These are phyloP conservation scores for Trifolium repens DNA, from an alignment of 306 rosid genomes.

Conservation along the genomic window DNA sequence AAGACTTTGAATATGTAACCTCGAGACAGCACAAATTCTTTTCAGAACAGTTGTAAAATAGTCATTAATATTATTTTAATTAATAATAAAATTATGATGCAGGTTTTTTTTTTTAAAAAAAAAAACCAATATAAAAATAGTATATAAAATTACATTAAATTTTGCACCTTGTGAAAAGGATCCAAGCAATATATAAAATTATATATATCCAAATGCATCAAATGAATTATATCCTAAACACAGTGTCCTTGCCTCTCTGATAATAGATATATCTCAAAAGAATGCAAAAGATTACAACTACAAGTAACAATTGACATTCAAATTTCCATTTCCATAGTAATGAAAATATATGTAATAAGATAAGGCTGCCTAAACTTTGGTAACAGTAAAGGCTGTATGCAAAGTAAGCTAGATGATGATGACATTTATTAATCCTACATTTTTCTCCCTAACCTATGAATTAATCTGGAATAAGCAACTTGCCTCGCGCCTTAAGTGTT, in stretches of 20 bases:
- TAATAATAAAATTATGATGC: too few species aligned
- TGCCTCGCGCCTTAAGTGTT: constrained; percentile 61
- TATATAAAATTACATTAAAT: not conserved
- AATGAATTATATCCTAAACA: constrained; percentile 43
- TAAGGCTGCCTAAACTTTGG: constrained; percentile 53
- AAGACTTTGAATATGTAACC: not conserved
- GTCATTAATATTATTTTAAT: too few species aligned
- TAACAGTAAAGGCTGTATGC: constrained; percentile 52
- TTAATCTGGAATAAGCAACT: constrained; percentile 42
- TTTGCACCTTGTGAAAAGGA: constrained; percentile 26
- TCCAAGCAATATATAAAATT: constrained; percentile 39
- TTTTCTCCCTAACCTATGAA: constrained; percentile 50
- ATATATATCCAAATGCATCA: constrained; percentile 47
- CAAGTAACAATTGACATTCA: constrained; percentile 38
- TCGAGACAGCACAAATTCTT: not conserved
- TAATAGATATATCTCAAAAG: constrained; percentile 41
- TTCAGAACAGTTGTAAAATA: too few species aligned
- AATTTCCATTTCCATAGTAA: constrained; percentile 48
- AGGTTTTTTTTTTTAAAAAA: too few species aligned
- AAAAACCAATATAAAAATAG: not conserved
- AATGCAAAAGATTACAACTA: constrained; percentile 46
- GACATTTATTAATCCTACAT: constrained; percentile 49
- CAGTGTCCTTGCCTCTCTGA: constrained; percentile 37
- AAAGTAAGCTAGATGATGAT: constrained; percentile 47
- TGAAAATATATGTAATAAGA: constrained; percentile 38